A percentile compares a stretch with the other conserved stretches of the same genome.
These are phyloP conservation scores for Fusarium praegraminearum DNA, from an alignment of 2,329 filamentous ascomycete species.

Conservation along the genomic window DNA sequence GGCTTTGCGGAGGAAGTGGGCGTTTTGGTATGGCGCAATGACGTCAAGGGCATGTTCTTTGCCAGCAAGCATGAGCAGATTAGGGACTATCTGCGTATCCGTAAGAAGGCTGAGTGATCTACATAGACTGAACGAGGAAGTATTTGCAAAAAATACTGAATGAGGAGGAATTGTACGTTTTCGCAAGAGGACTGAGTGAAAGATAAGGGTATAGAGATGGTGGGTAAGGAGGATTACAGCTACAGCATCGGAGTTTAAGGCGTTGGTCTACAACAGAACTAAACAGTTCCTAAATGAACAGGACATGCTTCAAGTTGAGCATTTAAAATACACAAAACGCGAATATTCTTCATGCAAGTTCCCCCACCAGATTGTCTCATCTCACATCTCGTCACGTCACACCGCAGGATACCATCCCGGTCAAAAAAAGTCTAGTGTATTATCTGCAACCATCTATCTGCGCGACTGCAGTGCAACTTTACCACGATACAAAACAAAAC, in stretches of 20 bases:
- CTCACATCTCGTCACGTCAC: neutral
- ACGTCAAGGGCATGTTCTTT: slow-evolving; percentile 86
- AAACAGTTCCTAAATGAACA: no score
- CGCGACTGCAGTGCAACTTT: neutral
- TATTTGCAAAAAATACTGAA: no score
- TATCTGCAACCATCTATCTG: neutral
- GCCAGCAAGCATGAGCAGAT: slow-evolving; percentile 93
- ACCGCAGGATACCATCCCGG: neutral
- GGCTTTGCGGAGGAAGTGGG: slow-evolving; percentile 91
- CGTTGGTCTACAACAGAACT: slow-evolving; percentile 8
- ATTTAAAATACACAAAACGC: neutral
- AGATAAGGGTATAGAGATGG: neutral
- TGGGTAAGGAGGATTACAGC: slow-evolving; percentile 13
- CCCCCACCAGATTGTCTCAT: neutral
- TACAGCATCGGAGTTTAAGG: slow-evolving; percentile 41
- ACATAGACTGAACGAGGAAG: no score
- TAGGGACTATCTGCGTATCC: slow-evolving; percentile 78
- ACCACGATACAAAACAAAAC: slow-evolving; percentile 10
- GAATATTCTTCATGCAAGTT: neutral
- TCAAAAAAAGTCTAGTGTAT: neutral
- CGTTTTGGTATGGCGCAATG: slow-evolving; percentile 88
- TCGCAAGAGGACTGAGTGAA: slow-evolving; percentile 64
- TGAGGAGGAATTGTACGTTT: slow-evolving; percentile 63
- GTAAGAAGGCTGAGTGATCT: slow-evolving; percentile 61
- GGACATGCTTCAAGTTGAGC: neutral